Conservation (phyloP, 2,329 filamentous ascomycete species). For the Orbilia brochopaga region DNA sequence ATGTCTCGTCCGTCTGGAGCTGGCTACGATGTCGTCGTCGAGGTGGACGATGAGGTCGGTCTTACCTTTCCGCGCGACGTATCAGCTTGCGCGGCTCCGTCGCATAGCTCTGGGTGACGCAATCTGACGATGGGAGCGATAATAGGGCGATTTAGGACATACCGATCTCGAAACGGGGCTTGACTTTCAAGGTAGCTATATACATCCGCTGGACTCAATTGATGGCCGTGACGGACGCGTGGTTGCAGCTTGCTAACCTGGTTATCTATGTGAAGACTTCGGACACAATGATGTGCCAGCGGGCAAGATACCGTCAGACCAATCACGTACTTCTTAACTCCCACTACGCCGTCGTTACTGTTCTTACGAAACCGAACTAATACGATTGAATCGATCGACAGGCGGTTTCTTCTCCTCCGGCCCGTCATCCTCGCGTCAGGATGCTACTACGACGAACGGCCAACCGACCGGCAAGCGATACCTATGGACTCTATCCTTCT, state of each 20-base stretch:
- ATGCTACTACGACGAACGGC: slow-evolving; percentile 55
- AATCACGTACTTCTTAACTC: slow-evolving; percentile 48
- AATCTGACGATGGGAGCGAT: slow-evolving; percentile 17
- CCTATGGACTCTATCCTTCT: slow-evolving; percentile 92
- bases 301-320: slow-evolving; percentile 53
- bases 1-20: slow-evolving; percentile 71
- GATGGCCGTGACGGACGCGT: not conserved
- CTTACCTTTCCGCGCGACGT: slow-evolving; percentile 5
- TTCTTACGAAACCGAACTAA: slow-evolving; percentile 64
- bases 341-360: slow-evolving; percentile 64
- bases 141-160: slow-evolving; percentile 91
- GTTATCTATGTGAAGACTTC: slow-evolving; percentile 52
- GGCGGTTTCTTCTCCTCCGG: slow-evolving; percentile 61
- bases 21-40: slow-evolving; percentile 97
- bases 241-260: slow-evolving; percentile 13
- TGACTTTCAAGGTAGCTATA: slow-evolving; percentile 88
- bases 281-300: slow-evolving; percentile 52
- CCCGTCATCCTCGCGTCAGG: slow-evolving; percentile 58
- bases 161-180: slow-evolving; percentile 98
- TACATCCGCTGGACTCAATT: slow-evolving; percentile 7
- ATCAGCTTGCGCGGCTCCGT: not conserved
- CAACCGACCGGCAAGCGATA: slow-evolving; percentile 69
- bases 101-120: not conserved
- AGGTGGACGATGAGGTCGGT: slow-evolving; percentile 88
- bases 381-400: slow-evolving; percentile 60